Evolutionary conservation across 106 monocot genomes (phyloP).

Genomic region (Allium fistulosum): DNA sequence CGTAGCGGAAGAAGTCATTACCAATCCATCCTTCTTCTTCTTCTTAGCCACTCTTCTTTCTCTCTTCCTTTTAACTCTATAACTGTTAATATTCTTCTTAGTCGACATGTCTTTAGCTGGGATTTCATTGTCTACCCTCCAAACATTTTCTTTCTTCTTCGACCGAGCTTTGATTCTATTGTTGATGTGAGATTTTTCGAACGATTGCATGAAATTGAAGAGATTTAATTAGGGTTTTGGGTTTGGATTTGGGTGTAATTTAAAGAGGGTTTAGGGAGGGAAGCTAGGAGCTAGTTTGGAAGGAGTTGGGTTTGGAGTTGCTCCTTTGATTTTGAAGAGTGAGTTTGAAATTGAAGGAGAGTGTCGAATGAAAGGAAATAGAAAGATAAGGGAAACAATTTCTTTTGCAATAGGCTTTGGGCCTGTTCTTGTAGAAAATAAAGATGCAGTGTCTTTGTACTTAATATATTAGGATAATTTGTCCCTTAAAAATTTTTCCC

Average conservation of each 20-base stretch:
- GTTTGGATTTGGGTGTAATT: background rate
- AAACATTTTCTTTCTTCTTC: conserved; percentile 71
- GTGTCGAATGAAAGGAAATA: no score
- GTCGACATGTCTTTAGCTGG: conserved; percentile 15
- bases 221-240: background rate
- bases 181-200: background rate
- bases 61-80: background rate
- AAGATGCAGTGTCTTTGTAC: no score
- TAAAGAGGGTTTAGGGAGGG: background rate
- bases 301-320: background rate
- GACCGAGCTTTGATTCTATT: conserved; percentile 3
- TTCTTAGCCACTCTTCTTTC: conserved; percentile 5
- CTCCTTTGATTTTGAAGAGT: background rate
- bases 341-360: no score
- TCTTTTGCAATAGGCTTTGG: no score
- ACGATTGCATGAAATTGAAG: background rate
- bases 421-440: no score
- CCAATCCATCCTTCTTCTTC: conserved; percentile 10
- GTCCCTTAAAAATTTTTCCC: no score
- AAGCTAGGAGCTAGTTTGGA: conserved; percentile 10
- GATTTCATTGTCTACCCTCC: conserved; percentile 75
- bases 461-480: no score
- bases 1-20: conserved; percentile 69
- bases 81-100: conserved; percentile 7
- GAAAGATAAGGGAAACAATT: no score